These are phyloP conservation scores for Ganoderma lucidum DNA, from an alignment of 1,284 basidiomycete genomes.

Conservation along the genomic window DNA sequence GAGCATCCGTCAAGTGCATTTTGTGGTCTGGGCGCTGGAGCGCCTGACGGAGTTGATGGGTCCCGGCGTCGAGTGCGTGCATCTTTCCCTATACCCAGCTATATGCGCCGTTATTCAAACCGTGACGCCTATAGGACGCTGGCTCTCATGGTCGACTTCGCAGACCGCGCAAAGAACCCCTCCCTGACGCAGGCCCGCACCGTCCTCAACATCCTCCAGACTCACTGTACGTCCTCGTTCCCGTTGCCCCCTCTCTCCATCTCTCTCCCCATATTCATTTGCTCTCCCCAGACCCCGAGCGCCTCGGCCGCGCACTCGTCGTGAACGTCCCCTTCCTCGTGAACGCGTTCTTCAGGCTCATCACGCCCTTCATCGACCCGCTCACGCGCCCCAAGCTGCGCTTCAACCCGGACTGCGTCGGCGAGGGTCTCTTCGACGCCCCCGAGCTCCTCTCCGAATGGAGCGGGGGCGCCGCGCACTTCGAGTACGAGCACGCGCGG, in stretches of 20 bases:
- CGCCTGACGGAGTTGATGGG: constrained; percentile 77
- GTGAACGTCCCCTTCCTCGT: constrained; percentile 86
- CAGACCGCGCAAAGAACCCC: constrained; percentile 81
- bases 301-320: constrained; percentile 87
- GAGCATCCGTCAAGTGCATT: constrained; percentile 76
- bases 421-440: constrained; percentile 65
- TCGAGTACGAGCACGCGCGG: constrained; percentile 74
- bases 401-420: constrained; percentile 71
- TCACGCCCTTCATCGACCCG: constrained; percentile 84
- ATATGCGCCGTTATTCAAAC: background rate
- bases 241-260: background rate
- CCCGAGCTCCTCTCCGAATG: constrained; percentile 70
- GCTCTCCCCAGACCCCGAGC: constrained; percentile 80
- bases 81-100: background rate
- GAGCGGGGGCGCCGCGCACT: constrained; percentile 60
- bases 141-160: constrained; percentile 84
- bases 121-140: constrained; percentile 55
- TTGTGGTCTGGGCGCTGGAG: constrained; percentile 79
- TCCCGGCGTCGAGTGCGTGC: constrained; percentile 77
- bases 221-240: constrained; percentile 65
- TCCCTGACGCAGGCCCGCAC: constrained; percentile 69
- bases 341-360: constrained; percentile 83
- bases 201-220: constrained; percentile 83
- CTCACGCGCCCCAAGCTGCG: constrained; percentile 65
- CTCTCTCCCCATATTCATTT: background rate